phyloP scores from a whole-genome alignment of 164 flowering plant species.

The Aristolochia californica region DNA sequence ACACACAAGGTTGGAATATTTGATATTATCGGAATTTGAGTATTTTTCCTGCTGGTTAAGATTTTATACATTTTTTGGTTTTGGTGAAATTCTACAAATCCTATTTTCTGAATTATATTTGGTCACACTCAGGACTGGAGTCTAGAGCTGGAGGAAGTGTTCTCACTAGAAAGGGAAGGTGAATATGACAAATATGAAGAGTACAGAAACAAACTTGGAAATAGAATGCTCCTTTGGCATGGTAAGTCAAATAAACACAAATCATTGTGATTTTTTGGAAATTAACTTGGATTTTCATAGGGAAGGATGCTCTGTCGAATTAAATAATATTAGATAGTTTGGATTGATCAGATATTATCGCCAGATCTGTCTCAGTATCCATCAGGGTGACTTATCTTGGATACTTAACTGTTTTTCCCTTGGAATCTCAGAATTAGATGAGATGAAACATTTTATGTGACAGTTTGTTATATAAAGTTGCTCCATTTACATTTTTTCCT shows the following conservation, averaged over 20 bases:
- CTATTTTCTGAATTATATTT: slow-evolving; percentile 2
- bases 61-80: slow-evolving; percentile 1
- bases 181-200: slow-evolving; percentile 72
- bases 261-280: neutral
- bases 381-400: too few relatives aligned
- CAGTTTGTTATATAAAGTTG: too few relatives aligned
- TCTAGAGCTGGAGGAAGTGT: slow-evolving; percentile 95
- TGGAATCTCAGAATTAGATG: too few relatives aligned
- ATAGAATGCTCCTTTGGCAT: slow-evolving; percentile 98
- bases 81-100: too few relatives aligned
- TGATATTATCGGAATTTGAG: too few relatives aligned
- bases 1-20: slow-evolving; percentile 61
- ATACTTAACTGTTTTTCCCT: too few relatives aligned
- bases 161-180: slow-evolving; percentile 79
- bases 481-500: too few relatives aligned
- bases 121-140: slow-evolving; percentile 56
- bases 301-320: neutral
- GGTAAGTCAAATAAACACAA: slow-evolving; percentile 28
- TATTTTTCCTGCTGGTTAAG: neutral
- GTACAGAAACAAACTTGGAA: slow-evolving; percentile 54
- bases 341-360: neutral
- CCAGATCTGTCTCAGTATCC: too few relatives aligned
- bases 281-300: too few relatives aligned
- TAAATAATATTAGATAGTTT: neutral
- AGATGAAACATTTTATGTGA: too few relatives aligned